Conservation (phyloP, 139 green algal genomes). For the Chlamydomonas asymmetrica region DNA sequence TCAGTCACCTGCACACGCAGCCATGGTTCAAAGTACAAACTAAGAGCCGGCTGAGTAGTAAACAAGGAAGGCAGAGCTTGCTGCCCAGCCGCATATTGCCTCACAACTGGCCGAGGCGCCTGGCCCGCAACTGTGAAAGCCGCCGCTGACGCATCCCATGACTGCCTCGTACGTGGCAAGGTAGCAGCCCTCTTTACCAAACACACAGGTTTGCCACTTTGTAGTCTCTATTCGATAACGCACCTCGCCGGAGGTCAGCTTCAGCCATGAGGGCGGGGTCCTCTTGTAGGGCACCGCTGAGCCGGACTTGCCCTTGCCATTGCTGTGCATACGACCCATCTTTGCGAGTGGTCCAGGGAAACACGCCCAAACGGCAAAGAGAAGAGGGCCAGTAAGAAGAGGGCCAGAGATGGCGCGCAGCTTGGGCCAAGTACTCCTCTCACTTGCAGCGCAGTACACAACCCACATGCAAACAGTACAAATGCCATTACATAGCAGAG, state of each 20-base stretch:
- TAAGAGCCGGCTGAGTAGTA: slow-evolving; percentile 13
- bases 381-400: too few relatives aligned
- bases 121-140: background rate
- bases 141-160: too few relatives aligned
- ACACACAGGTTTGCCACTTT: background rate
- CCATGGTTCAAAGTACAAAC: too few relatives aligned
- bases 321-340: slow-evolving; percentile 96
- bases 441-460: too few relatives aligned
- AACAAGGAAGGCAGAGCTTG: background rate
- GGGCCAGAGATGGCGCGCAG: too few relatives aligned
- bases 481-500: too few relatives aligned
- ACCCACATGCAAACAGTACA: too few relatives aligned
- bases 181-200: background rate
- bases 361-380: too few relatives aligned
- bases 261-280: slow-evolving; percentile 87
- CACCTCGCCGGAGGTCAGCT: slow-evolving; percentile 75
- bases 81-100: too few relatives aligned
- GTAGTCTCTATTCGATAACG: background rate
- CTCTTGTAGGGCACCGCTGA: slow-evolving; percentile 96
- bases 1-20: slow-evolving; percentile 86
- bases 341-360: slow-evolving; percentile 45
- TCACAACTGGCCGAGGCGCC: background rate
- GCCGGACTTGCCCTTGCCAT: slow-evolving; percentile 73
- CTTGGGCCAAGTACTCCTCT: too few relatives aligned
- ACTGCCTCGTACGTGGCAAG: background rate